Conservation (phyloP, 768 basidiomycete genomes). For the Mycena albidolilacea region DNA sequence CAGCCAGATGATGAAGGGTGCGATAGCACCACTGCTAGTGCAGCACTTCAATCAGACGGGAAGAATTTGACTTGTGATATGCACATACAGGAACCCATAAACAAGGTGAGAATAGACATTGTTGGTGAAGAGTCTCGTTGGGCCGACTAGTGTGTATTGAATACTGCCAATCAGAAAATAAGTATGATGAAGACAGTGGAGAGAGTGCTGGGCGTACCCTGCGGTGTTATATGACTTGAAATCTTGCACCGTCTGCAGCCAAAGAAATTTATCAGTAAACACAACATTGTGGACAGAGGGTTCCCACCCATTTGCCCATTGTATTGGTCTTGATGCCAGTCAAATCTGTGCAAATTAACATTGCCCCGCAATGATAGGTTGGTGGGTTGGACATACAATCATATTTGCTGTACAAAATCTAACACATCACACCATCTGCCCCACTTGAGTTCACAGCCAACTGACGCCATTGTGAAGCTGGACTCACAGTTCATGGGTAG, state of each 20-base stretch:
- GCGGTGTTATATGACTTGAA: conserved; percentile 22
- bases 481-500: not conserved
- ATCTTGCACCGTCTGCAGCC: conserved; percentile 1
- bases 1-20: too few species aligned
- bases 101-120: too few species aligned
- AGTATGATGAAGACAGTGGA: too few species aligned
- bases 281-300: not conserved
- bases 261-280: not conserved
- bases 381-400: not conserved
- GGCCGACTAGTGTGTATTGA: too few species aligned
- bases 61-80: too few species aligned
- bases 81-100: too few species aligned
- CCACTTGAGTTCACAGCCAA: not conserved
- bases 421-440: conserved; percentile 7
- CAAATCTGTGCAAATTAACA: not conserved
- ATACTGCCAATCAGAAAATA: not conserved
- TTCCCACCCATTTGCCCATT: not conserved
- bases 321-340: not conserved
- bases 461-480: too few species aligned
- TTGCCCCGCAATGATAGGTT: not conserved
- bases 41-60: too few species aligned
- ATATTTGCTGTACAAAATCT: not conserved
- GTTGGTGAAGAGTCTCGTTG: too few species aligned
- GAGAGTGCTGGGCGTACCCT: not conserved
- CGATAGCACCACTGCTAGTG: too few species aligned